Base-by-base conservation (phyloP, 2,329 filamentous ascomycete genomes). In the Fusarium nematophilum region DNA sequence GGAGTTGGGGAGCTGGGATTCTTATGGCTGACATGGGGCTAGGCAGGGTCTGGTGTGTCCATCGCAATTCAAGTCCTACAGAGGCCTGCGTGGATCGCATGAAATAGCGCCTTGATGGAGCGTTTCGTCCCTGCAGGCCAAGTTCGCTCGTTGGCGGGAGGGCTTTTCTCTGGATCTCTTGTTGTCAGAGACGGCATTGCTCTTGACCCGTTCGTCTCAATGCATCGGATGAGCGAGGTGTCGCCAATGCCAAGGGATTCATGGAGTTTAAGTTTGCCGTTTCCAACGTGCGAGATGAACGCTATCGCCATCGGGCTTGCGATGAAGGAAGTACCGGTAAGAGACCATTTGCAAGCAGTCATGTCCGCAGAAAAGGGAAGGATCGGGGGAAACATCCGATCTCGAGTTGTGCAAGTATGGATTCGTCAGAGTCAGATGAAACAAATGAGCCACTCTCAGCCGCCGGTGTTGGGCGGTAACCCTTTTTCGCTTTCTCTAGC, bases 51-150 rank as follows among this genome's bases (percentile, higher is more conserved):
- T 38, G 40, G 33, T 39, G 45, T 60, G 65, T 37, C 50, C 43
- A 64, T 64, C 63, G 40, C 31, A 67, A 64, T 62, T 57, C 60
- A 49, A 53, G 39, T 49, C 36, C 44, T 43, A 21, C 27, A 18
- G 45, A 52, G 43, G 29, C 36, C 15, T 46, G 25, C 36, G 36
- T 60, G 44, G 40, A 31, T 49, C 61, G 46, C 56, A 63, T 64
- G 53, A 53, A 57, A 60, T 60, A 37, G 53, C 53, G 60, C 34
- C 46, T 52, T 63, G 42, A 40, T 49, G 54, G 27, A 56, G 49
- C 17, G 44, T 58, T 66, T 68, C 51, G 54, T 57, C 52, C 38
- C 30, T 50, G 47, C 30, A 50, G 25, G 50, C 33, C 40, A 46
- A 33, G 44, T 33, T 17, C 30, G 18, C 34, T 33, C 42, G 54